Percentiles rank a stretch among this genome's conserved stretches.
These are phyloP conservation scores for Astraeus odoratus DNA, from an alignment of 768 basidiomycete genomes.

Conservation along the genomic window DNA sequence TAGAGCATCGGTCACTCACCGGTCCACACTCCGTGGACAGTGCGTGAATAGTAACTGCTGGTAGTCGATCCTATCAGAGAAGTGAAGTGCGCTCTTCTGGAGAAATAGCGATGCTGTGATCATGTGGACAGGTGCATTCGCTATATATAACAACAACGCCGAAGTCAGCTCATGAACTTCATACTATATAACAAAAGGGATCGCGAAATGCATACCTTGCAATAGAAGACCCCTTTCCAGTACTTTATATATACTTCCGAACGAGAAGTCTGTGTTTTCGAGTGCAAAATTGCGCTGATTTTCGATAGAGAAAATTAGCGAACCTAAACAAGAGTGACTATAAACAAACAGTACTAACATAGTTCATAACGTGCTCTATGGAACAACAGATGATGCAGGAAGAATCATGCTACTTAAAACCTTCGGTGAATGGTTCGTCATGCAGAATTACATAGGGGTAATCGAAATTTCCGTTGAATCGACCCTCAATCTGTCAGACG, in stretches of 20 bases:
- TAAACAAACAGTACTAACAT: constrained; percentile 48
- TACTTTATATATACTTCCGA: constrained; percentile 75
- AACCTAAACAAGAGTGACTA: not conserved
- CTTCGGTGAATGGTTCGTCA: constrained; percentile 48
- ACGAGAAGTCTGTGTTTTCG: constrained; percentile 74
- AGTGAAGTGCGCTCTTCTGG: constrained; percentile 84
- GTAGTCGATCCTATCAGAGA: constrained; percentile 82
- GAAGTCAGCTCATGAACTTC: not conserved
- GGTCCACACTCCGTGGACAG: constrained; percentile 14
- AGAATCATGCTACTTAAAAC: constrained; percentile 37
- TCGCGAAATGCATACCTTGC: constrained; percentile 46
- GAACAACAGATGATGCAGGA: too few relatives aligned
- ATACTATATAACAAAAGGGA: not conserved
- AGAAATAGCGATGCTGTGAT: constrained; percentile 90
- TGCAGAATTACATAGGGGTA: constrained; percentile 67
- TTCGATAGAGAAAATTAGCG: not conserved
- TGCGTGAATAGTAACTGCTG: constrained; percentile 22
- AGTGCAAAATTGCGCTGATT: constrained; percentile 97
- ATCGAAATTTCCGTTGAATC: constrained; percentile 48
- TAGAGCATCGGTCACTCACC: constrained; percentile 22
- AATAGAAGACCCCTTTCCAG: constrained; percentile 83
- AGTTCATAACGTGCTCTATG: too few relatives aligned
- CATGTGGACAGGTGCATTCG: constrained; percentile 87
- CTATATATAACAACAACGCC: constrained; percentile 21
- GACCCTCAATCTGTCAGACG: constrained; percentile 49